Evolutionary conservation across 352 stramenopile species (phyloP), one percentile per base, ranked within the genome.

Genomic region (Phytopythium oedochilum): DNA sequence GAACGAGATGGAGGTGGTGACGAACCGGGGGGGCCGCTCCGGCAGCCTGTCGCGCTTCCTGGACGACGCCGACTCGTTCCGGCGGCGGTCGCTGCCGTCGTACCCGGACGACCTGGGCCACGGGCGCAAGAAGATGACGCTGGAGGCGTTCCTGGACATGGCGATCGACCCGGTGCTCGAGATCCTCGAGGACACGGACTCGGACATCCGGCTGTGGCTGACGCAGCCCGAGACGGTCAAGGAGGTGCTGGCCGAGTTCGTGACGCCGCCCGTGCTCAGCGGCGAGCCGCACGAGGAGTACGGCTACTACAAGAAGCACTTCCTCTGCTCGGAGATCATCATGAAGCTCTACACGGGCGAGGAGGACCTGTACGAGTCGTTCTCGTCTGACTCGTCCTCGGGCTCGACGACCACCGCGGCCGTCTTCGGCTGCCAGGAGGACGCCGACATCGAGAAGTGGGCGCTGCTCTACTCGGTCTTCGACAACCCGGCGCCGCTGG

Each of bases 331-430:
- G 2, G 85, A 94, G 70, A 92, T 94, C 62, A 92, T 94, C 54
- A 94, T 94, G 85, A 92, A 91, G 59, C 70, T 94, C 5, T 94
- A 94, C 68, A 93, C 85, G 23, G 85, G 85, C 31, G 85, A 94
- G 50, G 85, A 94, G 36, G 85, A 94, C 48, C 53, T 94, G 56
- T 94, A 94, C 66, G 82, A 94, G 55, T 94, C 85, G 17, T 94
- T 94, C 53, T 92, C 82, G 36, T 92, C 80, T 0, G 82, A 90
- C 57, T 92, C 82, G 17, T 89, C 78, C 32, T 87, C 77, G 2
- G 85, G 83, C 0, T 94, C 85, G 0, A 71, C 73, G 3, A 70
- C 74, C 17, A 71, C 73, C 2, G 85, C 71, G 4, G 75, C 83
- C 0, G 82, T 92, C 7, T 94, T 94, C 60, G 85, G 85, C 23